Evolutionary conservation across 2,329 filamentous ascomycete species (phyloP).

Genomic region (Triangularia setosa): DNA sequence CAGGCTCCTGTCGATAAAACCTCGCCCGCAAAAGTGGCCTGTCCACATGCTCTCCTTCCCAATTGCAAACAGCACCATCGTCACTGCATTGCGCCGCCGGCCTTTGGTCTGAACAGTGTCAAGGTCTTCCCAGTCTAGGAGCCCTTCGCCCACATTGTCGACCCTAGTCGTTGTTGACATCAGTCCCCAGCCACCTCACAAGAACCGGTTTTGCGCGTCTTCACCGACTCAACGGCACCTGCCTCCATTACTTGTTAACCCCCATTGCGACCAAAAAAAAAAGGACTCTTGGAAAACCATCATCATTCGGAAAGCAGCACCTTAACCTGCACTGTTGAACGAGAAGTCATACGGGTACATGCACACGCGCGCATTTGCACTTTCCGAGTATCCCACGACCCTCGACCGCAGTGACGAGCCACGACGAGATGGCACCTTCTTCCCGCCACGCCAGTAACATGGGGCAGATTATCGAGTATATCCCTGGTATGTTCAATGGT

Average conservation of each 20-base stretch:
- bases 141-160: neutral
- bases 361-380: neutral
- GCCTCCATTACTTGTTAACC: neutral
- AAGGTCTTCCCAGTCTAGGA: neutral
- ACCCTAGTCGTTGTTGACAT: constrained; percentile 1
- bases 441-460: constrained; percentile 53
- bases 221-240: constrained; percentile 2
- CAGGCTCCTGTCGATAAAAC: constrained; percentile 20
- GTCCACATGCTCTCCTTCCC: constrained; percentile 26
- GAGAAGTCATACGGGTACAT: neutral
- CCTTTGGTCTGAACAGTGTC: neutral
- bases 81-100: neutral
- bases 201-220: neutral
- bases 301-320: neutral
- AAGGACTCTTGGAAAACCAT: neutral
- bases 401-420: neutral
- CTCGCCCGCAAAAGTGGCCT: constrained; percentile 8
- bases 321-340: neutral
- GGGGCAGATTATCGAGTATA: constrained; percentile 93
- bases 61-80: constrained; percentile 22
- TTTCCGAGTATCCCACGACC: neutral
- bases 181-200: neutral
- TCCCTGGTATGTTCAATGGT: constrained; percentile 62
- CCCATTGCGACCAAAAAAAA: neutral
- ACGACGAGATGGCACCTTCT: constrained; percentile 47